These are phyloP conservation scores for Carallia pectinifolia DNA, from an alignment of 345 rosid species.

Conservation along the genomic window DNA sequence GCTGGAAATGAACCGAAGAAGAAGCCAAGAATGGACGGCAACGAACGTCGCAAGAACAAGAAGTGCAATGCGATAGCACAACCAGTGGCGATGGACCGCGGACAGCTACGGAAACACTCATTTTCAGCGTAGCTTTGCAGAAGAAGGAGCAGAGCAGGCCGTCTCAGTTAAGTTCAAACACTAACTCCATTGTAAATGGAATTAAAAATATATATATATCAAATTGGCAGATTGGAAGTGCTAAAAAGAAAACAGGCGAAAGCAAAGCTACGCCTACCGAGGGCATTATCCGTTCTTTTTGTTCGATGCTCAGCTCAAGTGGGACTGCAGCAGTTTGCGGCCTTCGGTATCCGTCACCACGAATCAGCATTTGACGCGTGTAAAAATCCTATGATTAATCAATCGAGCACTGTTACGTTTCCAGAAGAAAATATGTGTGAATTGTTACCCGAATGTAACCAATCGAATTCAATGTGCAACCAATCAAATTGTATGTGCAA, in stretches of 20 bases:
- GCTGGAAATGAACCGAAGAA: conserved; percentile 35
- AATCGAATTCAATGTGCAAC: too few species aligned
- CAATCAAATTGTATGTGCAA: too few species aligned
- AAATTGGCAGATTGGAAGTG: not conserved
- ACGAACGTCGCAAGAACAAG: conserved; percentile 41
- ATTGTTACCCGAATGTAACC: too few species aligned
- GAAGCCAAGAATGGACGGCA: conserved; percentile 52
- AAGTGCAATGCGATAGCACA: conserved; percentile 42
- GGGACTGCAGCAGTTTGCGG: conserved; percentile 1
- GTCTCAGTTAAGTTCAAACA: conserved; percentile 3
- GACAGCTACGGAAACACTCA: conserved; percentile 58
- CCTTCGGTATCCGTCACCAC: not conserved
- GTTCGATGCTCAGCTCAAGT: not conserved
- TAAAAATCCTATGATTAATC: not conserved
- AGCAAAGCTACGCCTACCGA: not conserved
- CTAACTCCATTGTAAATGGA: conserved; percentile 8
- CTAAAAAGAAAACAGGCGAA: not conserved
- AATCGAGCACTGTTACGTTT: too few species aligned
- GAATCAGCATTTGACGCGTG: conserved; percentile 5
- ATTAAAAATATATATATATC: not conserved
- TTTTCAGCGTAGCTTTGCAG: conserved; percentile 5
- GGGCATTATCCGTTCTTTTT: conserved; percentile 10
- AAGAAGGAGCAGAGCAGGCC: not conserved
- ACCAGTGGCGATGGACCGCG: conserved; percentile 34
- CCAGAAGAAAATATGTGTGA: too few species aligned